Base-by-base conservation (phyloP, 768 basidiomycete genomes). In the Rhodotorula graminis region DNA sequence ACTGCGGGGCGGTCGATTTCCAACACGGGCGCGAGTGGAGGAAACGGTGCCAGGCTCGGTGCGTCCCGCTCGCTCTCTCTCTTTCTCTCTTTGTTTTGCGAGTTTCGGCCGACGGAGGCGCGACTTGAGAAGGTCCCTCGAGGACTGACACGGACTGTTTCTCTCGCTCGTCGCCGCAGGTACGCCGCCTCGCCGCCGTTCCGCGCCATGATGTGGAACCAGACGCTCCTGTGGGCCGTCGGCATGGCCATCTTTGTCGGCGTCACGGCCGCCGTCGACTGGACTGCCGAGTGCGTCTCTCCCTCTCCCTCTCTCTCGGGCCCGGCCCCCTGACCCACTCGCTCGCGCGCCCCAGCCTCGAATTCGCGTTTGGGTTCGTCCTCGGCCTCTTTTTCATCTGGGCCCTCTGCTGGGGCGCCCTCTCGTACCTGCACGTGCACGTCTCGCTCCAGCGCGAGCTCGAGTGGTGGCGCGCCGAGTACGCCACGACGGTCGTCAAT, bases 1-100 rank as follows among this genome's bases (percentile, higher is more conserved):
- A 79, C 57, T 61, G 77, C 33, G 77, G 75, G 21, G 78, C 78
- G n/a, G 78, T 79, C 23, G 78, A 79, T 37, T 79, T 78, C 52
- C 37, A 59, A 40, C 67, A 75, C 56, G 78, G 78, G 2, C 70
- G 71, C 59, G 67, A 66, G 31, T 79, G 71, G 65, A 57, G 78
- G 46, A 66, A 64, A 31, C 29, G 57, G 15, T 65, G 72, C 27
- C 72, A 78, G 56, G 73, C 63, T n/a, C 65, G 78, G 76, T 74
- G n/a, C 2, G 72, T 58, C 44, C n/a, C n/a, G n/a, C n/a, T n/a
- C n/a, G n/a, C n/a, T n/a, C n/a, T n/a, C n/a, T n/a, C n/a, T n/a
- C n/a, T n/a, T n/a, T n/a, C n/a, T n/a, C n/a, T n/a, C n/a, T n/a
- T n/a, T n/a, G n/a, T n/a, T n/a, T n/a, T n/a, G n/a, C n/a, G n/a